These are phyloP conservation scores for Chloranthus sessilifolius DNA, from an alignment of 164 flowering plant species.

Conservation along the genomic window DNA sequence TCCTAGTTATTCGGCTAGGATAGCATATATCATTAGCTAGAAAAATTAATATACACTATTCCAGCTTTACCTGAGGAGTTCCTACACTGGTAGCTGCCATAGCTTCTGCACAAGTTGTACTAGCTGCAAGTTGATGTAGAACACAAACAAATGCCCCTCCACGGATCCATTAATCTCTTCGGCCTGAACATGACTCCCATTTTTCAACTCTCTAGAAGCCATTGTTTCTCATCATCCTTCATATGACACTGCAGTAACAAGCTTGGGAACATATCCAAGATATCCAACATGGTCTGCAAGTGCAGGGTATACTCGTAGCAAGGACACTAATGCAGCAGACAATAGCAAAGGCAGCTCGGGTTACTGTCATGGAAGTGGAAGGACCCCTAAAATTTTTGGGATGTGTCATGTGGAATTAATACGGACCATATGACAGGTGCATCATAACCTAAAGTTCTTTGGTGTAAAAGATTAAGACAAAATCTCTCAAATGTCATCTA, in stretches of 20 bases:
- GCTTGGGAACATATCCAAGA: slow-evolving; percentile 98
- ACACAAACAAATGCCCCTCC: slow-evolving; percentile 54
- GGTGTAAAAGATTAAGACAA: too few species aligned
- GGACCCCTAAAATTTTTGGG: too few species aligned
- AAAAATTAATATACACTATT: neutral
- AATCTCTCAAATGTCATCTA: too few species aligned
- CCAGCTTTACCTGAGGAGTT: slow-evolving; percentile 72
- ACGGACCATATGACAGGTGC: too few species aligned
- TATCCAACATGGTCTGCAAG: slow-evolving; percentile 98
- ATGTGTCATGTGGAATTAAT: too few species aligned
- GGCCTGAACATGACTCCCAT: slow-evolving; percentile 23
- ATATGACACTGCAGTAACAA: slow-evolving; percentile 91
- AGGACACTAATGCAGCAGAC: slow-evolving; percentile 92
- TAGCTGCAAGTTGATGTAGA: slow-evolving; percentile 96
- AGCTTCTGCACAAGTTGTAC: slow-evolving; percentile 98
- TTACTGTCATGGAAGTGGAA: too few species aligned
- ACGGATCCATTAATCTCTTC: slow-evolving; percentile 51
- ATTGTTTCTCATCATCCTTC: slow-evolving; percentile 95
- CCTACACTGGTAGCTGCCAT: slow-evolving; percentile 99
- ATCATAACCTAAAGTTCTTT: too few species aligned
- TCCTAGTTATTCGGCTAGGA: too few species aligned
- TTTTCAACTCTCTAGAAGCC: slow-evolving; percentile 59
- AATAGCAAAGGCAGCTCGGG: slow-evolving; percentile 91
- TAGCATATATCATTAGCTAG: too few species aligned
- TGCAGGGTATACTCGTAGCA: slow-evolving; percentile 93